Evolutionary conservation across 2,329 filamentous ascomycete genomes (phyloP).

Genomic region (Triangularia verruculosa): DNA sequence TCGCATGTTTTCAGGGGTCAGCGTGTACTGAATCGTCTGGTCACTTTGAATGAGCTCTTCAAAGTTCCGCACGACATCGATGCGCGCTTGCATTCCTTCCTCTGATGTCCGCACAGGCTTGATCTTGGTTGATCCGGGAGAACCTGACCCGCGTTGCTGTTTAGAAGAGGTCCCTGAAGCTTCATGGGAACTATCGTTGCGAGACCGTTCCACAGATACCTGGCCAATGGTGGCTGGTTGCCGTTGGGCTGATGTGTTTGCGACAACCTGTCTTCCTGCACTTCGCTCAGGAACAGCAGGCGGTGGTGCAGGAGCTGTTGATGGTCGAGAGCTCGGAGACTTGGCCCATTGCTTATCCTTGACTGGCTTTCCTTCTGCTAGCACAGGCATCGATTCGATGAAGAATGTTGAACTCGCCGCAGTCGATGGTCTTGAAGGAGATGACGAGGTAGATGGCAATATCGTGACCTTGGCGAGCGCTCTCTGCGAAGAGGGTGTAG

Average conservation of each 20-base stretch:
- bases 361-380: conserved; percentile 33
- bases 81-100: conserved; percentile 44
- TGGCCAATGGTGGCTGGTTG: conserved; percentile 36
- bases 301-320: conserved; percentile 15
- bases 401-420: conserved; percentile 30
- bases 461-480: conserved; percentile 37
- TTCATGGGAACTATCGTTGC: conserved; percentile 25
- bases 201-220: conserved; percentile 39
- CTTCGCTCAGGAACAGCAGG: conserved; percentile 31
- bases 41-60: conserved; percentile 80
- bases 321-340: conserved; percentile 10
- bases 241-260: conserved; percentile 21
- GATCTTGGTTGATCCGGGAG: conserved; percentile 50
- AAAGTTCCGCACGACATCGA: conserved; percentile 65
- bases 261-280: conserved; percentile 26
- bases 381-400: conserved; percentile 36
- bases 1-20: conserved; percentile 77
- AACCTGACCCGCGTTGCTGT: conserved; percentile 46
- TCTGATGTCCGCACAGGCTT: conserved; percentile 57
- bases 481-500: conserved; percentile 27
- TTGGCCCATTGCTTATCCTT: conserved; percentile 18
- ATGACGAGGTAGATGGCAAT: conserved; percentile 32
- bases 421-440: conserved; percentile 19
- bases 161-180: neutral
- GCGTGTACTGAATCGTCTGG: conserved; percentile 77